Conservation (phyloP, 2,329 filamentous ascomycete genomes). For the Talaromyces verruculosus region DNA sequence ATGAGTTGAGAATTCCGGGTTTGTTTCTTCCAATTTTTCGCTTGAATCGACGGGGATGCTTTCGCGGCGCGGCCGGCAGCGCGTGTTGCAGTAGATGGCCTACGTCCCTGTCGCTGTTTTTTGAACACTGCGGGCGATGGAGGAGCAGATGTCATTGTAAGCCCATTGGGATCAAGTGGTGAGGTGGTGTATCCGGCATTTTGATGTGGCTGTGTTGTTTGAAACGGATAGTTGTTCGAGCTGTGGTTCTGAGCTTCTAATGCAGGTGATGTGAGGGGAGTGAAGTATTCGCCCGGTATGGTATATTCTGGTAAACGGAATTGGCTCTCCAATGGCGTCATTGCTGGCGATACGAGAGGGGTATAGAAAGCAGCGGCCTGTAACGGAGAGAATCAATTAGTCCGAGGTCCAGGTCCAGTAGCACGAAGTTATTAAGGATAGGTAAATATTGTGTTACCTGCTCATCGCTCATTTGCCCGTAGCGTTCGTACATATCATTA, state of each 20-base stretch:
- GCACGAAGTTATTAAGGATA: not conserved
- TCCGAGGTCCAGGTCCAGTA: not conserved
- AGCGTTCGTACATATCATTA: slow-evolving; percentile 47
- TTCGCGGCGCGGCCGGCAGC: slow-evolving; percentile 40
- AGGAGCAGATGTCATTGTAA: slow-evolving; percentile 33
- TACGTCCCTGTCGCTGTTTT: slow-evolving; percentile 42
- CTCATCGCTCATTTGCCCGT: slow-evolving; percentile 44
- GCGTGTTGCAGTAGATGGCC: slow-evolving; percentile 37
- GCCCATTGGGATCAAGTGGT: slow-evolving; percentile 40
- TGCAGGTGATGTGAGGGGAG: slow-evolving; percentile 52
- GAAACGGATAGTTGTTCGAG: slow-evolving; percentile 37
- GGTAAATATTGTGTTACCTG: slow-evolving; percentile 35
- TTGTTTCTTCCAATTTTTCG: slow-evolving; percentile 40
- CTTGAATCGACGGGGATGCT: slow-evolving; percentile 47
- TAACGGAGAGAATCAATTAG: slow-evolving; percentile 24
- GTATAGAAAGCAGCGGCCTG: slow-evolving; percentile 49
- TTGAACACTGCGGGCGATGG: slow-evolving; percentile 37
- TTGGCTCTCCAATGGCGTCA: slow-evolving; percentile 51
- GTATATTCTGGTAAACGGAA: slow-evolving; percentile 50
- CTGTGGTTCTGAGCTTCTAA: slow-evolving; percentile 48
- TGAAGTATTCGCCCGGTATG: slow-evolving; percentile 51
- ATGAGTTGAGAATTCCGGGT: slow-evolving; percentile 32
- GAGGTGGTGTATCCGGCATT: slow-evolving; percentile 41
- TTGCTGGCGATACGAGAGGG: slow-evolving; percentile 51
- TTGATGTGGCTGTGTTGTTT: slow-evolving; percentile 38